Evolutionary conservation across 257 asterid species (phyloP).

Genomic region (Solanum medicagineum): DNA sequence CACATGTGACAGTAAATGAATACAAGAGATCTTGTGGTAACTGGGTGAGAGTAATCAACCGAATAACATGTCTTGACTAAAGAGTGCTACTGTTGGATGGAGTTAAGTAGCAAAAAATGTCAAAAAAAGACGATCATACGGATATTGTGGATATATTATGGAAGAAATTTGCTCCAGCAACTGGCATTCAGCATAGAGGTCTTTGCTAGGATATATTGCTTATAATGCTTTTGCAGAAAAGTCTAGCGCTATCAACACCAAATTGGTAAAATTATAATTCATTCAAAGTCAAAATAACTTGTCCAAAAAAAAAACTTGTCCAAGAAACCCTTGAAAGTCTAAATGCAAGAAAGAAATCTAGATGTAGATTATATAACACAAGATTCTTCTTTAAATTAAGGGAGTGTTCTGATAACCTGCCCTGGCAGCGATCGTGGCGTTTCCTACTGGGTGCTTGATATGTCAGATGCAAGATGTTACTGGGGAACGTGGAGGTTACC

Average conservation of each 20-base stretch:
- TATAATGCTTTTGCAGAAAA: neutral
- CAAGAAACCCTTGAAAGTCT: neutral
- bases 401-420: slow-evolving; percentile 78
- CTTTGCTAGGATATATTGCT: neutral
- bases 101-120: too few species aligned
- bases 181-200: neutral
- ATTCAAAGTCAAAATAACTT: neutral
- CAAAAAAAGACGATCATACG: too few species aligned
- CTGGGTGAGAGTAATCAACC: too few species aligned
- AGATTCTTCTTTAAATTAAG: slow-evolving; percentile 1
- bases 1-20: too few species aligned
- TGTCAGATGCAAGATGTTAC: slow-evolving; percentile 97
- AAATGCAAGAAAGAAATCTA: neutral
- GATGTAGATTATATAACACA: neutral
- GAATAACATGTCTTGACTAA: too few species aligned
- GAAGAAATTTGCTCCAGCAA: neutral
- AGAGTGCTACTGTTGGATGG: too few species aligned
- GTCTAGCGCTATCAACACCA: neutral
- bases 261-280: neutral
- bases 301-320: neutral
- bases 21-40: too few species aligned
- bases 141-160: neutral
- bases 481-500: slow-evolving; percentile 99
- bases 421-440: slow-evolving; percentile 97
- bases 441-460: slow-evolving; percentile 46